Base-by-base conservation (phyloP, 169 alveolate genomes). In the Miamiensis avidus region DNA sequence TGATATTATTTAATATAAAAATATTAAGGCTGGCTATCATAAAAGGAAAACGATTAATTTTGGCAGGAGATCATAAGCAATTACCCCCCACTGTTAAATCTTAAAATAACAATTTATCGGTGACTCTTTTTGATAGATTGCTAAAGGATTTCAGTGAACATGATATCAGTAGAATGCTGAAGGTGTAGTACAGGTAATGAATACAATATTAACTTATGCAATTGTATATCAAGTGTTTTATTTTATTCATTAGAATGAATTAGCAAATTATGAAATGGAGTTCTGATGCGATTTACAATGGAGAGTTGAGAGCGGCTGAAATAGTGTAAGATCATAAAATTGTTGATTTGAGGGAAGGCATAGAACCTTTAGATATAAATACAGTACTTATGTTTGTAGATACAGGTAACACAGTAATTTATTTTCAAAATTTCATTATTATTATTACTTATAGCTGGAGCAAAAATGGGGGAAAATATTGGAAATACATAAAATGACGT, bases 21-120 rank as follows among this genome's bases (percentile, higher is more conserved):
- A n/a, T n/a, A n/a, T n/a, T n/a, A n/a, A n/a, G n/a, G n/a, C 88
- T 94, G 29, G 93, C 97, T n/a, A 88, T 94, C n/a, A 86, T 87
- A 75, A 88, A 84, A 82, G 89, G 86, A 26, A 93, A 92, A 72
- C 93, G 93, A 89, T 84, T 89, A 69, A 94, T 95, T 64, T 90
- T 95, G 77, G 97, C 97, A 6, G 97, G 97, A 27, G 97, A 95
- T 83, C 97, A 95, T 83, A 82, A 91, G 76, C 92, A 95, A 82
- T 87, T 95, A 34, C 96, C 95, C 20, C 96, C 97, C 15, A 95
- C 97, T 0, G 89, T 95, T 0, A 95, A 95, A 90, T 90, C 96
- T 31, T 83, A 88, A 82, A 83, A 89, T 33, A 94, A 95, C 16
- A 91, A 93, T 65, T 82, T 93, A 49, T 85, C 89, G n/a, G 83